phyloP scores from a whole-genome alignment of 225 moss, liverwort and hornwort species.

The Ulota crispa region DNA sequence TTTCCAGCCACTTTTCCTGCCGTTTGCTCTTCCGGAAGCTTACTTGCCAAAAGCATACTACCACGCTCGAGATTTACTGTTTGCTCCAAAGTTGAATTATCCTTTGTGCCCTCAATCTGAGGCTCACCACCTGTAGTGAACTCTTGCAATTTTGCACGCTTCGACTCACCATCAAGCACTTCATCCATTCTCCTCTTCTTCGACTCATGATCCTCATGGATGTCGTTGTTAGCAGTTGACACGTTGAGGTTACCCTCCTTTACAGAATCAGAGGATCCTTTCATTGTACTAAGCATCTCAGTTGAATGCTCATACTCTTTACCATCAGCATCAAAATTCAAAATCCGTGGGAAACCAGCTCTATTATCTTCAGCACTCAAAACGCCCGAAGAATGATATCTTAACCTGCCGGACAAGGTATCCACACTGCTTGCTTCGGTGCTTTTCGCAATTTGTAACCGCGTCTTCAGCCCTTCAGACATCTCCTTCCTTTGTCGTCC shows the following conservation, averaged over 20 bases:
- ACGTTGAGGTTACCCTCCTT: conserved; percentile 22
- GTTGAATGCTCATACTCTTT: conserved; percentile 29
- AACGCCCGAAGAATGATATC: conserved; percentile 29
- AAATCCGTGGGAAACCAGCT: conserved; percentile 38
- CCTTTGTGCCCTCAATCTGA: conserved; percentile 22
- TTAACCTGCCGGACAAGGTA: conserved; percentile 44
- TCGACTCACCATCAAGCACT: conserved; percentile 23
- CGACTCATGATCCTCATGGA: conserved; percentile 11
- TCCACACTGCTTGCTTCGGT: conserved; percentile 32
- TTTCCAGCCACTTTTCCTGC: conserved; percentile 25
- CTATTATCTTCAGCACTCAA: conserved; percentile 33
- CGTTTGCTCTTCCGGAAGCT: conserved; percentile 11
- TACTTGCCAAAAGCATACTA: conserved; percentile 18
- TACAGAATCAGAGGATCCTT: conserved; percentile 14
- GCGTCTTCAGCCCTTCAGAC: conserved; percentile 35
- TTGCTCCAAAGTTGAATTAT: conserved; percentile 25
- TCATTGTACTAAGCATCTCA: conserved; percentile 15
- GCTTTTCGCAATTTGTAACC: conserved; percentile 25
- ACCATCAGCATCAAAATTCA: conserved; percentile 47
- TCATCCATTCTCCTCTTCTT: conserved; percentile 46
- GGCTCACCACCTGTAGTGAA: conserved; percentile 19
- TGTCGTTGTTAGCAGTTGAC: conserved; percentile 19
- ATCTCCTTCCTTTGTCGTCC: conserved; percentile 27
- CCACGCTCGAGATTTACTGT: background rate
- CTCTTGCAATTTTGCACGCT: conserved; percentile 50